Percentiles rank a stretch among this genome's conserved stretches.
Evolutionary conservation across 345 rosid genomes (phyloP).

Genomic region (Eucalyptus globulus): DNA sequence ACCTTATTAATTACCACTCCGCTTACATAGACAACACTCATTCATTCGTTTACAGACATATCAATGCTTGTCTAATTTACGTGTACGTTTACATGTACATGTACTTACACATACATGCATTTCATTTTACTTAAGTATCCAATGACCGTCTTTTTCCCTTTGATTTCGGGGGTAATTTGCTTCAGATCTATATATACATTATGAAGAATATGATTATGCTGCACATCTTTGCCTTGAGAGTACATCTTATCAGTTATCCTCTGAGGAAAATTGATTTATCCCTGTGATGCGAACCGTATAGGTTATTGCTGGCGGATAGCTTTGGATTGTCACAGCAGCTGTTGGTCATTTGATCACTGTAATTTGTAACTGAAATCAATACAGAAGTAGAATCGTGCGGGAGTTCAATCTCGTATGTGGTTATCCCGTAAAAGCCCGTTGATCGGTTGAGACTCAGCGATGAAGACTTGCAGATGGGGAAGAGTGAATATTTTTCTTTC

Average conservation of each 20-base stretch:
- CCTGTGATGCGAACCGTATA: background rate
- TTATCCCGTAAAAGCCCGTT: background rate
- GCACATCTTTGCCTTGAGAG: background rate
- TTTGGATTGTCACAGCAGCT: constrained; percentile 38
- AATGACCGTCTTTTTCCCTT: background rate
- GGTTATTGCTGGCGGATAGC: constrained; percentile 74
- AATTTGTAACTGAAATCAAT: background rate
- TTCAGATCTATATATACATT: background rate
- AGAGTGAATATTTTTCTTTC: background rate
- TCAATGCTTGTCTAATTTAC: background rate
- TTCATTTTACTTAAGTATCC: background rate
- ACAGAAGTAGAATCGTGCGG: background rate
- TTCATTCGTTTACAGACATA: background rate
- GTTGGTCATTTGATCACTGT: constrained; percentile 28
- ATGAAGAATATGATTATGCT: background rate
- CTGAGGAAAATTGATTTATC: background rate
- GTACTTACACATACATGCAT: background rate
- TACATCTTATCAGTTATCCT: background rate
- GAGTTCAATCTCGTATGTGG: background rate
- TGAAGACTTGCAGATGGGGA: background rate
- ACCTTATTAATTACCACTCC: background rate
- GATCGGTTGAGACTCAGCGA: background rate
- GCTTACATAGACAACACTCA: background rate
- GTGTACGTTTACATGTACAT: background rate
- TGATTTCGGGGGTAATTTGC: background rate